A percentile compares a stretch with the other conserved stretches of the same genome.
Conservation (phyloP, 192 early-diverging fungal genomes). For the Coemansia sp. region DNA sequence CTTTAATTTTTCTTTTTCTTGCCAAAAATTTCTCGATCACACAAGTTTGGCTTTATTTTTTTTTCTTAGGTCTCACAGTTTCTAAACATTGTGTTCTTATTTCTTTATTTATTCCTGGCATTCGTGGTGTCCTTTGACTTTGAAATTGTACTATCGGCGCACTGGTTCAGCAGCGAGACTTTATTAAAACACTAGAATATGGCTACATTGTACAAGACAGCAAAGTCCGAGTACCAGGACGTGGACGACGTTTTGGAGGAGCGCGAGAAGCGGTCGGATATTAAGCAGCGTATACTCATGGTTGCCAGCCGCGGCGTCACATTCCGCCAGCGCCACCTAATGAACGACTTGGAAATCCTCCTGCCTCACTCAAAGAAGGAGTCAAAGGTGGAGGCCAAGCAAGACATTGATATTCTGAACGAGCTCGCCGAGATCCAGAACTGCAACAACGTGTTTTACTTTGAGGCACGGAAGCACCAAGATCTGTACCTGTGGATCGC, state of each 20-base stretch:
- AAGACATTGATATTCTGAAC: constrained; percentile 85
- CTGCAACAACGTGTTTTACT: constrained; percentile 98
- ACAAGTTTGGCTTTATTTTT: constrained; percentile 9
- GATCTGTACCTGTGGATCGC: constrained; percentile 97
- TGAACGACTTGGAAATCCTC: constrained; percentile 85
- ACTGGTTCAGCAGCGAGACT: neutral
- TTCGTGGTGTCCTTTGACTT: neutral
- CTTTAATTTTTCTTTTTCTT: constrained; percentile 9
- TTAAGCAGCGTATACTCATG: constrained; percentile 90
- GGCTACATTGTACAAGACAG: constrained; percentile 54
- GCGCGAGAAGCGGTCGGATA: constrained; percentile 63
- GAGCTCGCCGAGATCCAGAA: constrained; percentile 95
- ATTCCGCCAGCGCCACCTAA: constrained; percentile 86
- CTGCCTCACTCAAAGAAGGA: constrained; percentile 98
- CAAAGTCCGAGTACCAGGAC: constrained; percentile 47
- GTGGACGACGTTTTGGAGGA: constrained; percentile 53
- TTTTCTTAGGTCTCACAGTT: neutral
- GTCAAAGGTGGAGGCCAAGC: constrained; percentile 91
- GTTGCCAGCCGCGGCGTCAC: constrained; percentile 88
- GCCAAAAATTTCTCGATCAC: neutral
- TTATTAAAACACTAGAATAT: constrained; percentile 12
- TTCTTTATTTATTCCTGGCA: constrained; percentile 2
- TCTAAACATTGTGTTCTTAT: neutral
- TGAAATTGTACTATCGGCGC: neutral
- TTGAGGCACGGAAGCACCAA: constrained; percentile 90